A percentile compares a stretch with the other conserved stretches of the same genome.
Evolutionary conservation across 2,329 filamentous ascomycete species (phyloP).

Genomic region (Xylariaceae sp.): DNA sequence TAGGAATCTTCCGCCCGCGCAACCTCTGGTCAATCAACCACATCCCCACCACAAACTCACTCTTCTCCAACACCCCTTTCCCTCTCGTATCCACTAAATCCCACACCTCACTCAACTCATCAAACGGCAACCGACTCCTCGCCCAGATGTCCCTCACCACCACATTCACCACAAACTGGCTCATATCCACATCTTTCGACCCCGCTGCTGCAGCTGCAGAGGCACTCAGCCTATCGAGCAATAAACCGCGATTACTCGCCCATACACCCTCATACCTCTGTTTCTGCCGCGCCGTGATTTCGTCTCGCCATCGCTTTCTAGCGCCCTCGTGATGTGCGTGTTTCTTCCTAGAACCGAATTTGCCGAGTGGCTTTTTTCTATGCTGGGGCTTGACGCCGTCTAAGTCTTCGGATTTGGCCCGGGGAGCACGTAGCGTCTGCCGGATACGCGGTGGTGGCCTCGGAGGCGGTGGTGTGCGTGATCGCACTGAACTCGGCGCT

Average conservation of each 20-base stretch:
- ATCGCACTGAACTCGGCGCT: conserved; percentile 35
- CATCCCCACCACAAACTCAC: conserved; percentile 76
- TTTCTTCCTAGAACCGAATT: conserved; percentile 48
- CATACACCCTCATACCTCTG: conserved; percentile 79
- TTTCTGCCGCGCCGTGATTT: conserved; percentile 65
- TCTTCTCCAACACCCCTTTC: conserved; percentile 53
- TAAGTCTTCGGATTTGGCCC: conserved; percentile 43
- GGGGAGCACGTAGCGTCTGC: conserved; percentile 58
- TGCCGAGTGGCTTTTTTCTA: conserved; percentile 48
- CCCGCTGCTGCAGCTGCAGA: conserved; percentile 5
- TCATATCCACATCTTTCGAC: conserved; percentile 24
- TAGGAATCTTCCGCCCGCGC: conserved; percentile 71
- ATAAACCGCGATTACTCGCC: conserved; percentile 69
- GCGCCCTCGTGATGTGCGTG: conserved; percentile 73
- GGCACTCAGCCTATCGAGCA: conserved; percentile 29
- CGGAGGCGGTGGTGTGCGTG: conserved; percentile 38
- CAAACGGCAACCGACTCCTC: conserved; percentile 59
- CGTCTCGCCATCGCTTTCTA: conserved; percentile 69
- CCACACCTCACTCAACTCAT: conserved; percentile 72
- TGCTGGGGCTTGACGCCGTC: conserved; percentile 38
- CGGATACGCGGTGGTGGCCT: conserved; percentile 52
- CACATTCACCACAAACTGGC: conserved; percentile 57
- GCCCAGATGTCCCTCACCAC: conserved; percentile 72
- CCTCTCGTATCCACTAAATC: conserved; percentile 59
- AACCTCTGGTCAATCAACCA: conserved; percentile 78